These are phyloP conservation scores for Ichthyophthirius multifiliis DNA, from an alignment of 169 alveolate species.

Conservation along the genomic window DNA sequence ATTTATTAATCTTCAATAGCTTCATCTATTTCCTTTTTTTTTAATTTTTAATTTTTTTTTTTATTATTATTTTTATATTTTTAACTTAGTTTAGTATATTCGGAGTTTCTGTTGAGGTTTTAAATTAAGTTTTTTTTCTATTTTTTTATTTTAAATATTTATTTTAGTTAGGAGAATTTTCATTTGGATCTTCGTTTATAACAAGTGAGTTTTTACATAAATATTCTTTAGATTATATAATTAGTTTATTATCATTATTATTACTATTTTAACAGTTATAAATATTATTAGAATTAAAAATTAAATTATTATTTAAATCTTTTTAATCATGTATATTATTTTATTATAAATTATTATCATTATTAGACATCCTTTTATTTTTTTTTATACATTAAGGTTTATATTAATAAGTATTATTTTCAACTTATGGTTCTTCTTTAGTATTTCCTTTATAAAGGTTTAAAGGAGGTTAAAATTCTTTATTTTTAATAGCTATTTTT, in stretches of 20 bases:
- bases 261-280: not conserved
- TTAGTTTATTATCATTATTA: not conserved
- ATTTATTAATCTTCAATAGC: not conserved
- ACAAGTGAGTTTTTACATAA: not conserved
- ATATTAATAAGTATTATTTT: not conserved
- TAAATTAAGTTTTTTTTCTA: not conserved
- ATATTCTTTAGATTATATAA: not conserved
- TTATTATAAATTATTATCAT: not conserved
- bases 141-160: not conserved
- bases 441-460: not conserved
- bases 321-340: not conserved
- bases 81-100: not conserved
- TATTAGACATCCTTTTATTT: not conserved
- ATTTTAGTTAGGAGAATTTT: not conserved
- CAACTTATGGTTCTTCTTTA: not conserved
- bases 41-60: not conserved
- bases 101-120: not conserved
- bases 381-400: not conserved
- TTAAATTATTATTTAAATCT: no score
- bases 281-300: no score
- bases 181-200: not conserved
- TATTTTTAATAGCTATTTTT: not conserved
- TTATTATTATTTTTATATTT: not conserved
- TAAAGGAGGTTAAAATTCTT: slow-evolving; percentile 8
- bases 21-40: not conserved